Evolutionary conservation across 768 basidiomycete genomes (phyloP).

Genomic region (Calvatia gigantea): DNA sequence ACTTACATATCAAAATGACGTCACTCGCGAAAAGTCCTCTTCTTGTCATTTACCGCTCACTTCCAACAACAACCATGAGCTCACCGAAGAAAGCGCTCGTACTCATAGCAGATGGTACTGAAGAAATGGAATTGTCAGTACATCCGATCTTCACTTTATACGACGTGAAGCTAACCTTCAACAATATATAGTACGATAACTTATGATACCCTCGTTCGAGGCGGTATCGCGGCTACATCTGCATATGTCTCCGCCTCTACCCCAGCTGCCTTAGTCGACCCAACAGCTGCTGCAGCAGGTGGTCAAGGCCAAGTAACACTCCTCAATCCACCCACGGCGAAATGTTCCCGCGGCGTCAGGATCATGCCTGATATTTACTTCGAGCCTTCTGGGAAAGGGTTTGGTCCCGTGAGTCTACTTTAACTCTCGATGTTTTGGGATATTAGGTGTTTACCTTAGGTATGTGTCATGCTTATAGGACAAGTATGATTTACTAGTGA

Average conservation of each 20-base stretch:
- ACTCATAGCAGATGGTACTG: slow-evolving; percentile 77
- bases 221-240: slow-evolving; percentile 62
- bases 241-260: slow-evolving; percentile 48
- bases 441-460: neutral
- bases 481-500: slow-evolving; percentile 62
- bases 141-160: neutral
- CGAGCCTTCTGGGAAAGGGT: slow-evolving; percentile 29
- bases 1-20: slow-evolving; percentile 1
- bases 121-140: slow-evolving; percentile 85
- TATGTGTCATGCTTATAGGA: slow-evolving; percentile 35
- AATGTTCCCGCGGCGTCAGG: slow-evolving; percentile 69
- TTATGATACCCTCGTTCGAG: slow-evolving; percentile 80
- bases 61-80: neutral
- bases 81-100: slow-evolving; percentile 59
- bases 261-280: neutral
- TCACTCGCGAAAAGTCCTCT: neutral
- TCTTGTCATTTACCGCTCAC: neutral
- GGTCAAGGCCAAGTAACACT: neutral
- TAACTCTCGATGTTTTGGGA: neutral
- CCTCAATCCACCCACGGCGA: slow-evolving; percentile 45
- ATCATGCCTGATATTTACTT: slow-evolving; percentile 66
- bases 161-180: neutral
- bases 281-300: neutral
- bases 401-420: slow-evolving; percentile 42
- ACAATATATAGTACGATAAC: slow-evolving; percentile 58